These are phyloP conservation scores for Hypoxylon sp. DNA, from an alignment of 2,329 filamentous ascomycete species.

Conservation along the genomic window DNA sequence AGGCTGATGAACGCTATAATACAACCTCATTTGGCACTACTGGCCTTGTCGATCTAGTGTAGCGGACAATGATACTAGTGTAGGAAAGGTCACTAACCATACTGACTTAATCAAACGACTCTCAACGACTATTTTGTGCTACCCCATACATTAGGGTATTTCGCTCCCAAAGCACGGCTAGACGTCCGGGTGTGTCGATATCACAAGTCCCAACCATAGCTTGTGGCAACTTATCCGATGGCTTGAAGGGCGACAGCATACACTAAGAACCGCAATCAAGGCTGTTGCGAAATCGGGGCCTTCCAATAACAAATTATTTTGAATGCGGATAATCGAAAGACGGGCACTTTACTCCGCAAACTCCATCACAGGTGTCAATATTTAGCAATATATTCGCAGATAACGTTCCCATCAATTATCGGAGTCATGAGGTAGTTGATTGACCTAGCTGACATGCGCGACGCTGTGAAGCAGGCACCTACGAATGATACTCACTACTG, in stretches of 20 bases:
- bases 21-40: slow-evolving; percentile 32
- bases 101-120: slow-evolving; percentile 24
- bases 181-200: slow-evolving; percentile 33
- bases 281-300: slow-evolving; percentile 34
- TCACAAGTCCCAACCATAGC: slow-evolving; percentile 24
- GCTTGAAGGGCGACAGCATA: slow-evolving; percentile 16
- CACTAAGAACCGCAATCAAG: slow-evolving; percentile 26
- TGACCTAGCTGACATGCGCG: slow-evolving; percentile 23
- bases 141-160: slow-evolving; percentile 24
- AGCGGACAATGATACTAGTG: slow-evolving; percentile 26
- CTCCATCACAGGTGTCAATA: slow-evolving; percentile 6
- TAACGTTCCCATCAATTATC: slow-evolving; percentile 24
- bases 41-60: slow-evolving; percentile 37
- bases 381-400: slow-evolving; percentile 22
- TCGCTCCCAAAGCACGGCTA: slow-evolving; percentile 17
- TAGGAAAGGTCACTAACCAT: slow-evolving; percentile 32
- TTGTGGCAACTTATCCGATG: slow-evolving; percentile 26
- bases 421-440: slow-evolving; percentile 33
- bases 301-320: slow-evolving; percentile 2
- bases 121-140: slow-evolving; percentile 30
- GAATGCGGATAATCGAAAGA: slow-evolving; percentile 4
- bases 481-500: slow-evolving; percentile 37
- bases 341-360: neutral
- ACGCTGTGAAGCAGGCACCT: slow-evolving; percentile 27
- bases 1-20: slow-evolving; percentile 30